Evolutionary conservation across 1,139 yeast species (phyloP), one percentile per base, ranked within the genome.

Genomic region (Taiozyma sp.): DNA sequence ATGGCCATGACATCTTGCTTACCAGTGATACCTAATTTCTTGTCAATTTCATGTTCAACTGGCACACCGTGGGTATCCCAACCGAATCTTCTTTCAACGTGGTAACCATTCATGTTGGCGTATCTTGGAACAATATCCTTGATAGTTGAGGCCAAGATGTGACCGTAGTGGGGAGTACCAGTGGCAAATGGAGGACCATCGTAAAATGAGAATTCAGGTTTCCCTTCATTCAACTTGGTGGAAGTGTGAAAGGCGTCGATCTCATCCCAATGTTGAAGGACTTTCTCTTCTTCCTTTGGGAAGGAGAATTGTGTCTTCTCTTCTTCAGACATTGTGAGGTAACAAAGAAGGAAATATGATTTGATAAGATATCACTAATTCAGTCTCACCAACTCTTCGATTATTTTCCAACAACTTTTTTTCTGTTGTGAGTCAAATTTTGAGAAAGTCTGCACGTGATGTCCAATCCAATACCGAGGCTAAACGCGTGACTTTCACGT

Each of bases 51-150:
- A 70, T 93, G 96, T 74, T 93, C 99, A 52, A 93, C 92, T 48
- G 99, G 99, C 61, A 93, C 83, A 52, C 99, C 99, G 70, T 93
- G 99, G 51, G 99, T 93, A 72, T 93, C 99, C 99, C 99, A 93
- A 55, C 99, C 99, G 60, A 95, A 93, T 66, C 98, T 82, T 74
- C 99, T 88, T 72, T 89, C 97, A 46, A 93, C 99, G 63, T 87
- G 89, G 71, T 82, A 87, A 19, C 99, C 99, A 61, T 88, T 92
- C 98, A 93, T 93, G 59, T 96, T 88, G 52, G 99, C 98, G 68
- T 91, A 93, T 69, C 99, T 83, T 52, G 99, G 99, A 54, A 93
- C 92, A 60, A 93, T 89, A 74, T 93, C 99, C 77, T 92, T 93
- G 63, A 91, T 89, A 52, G 99, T 93, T 42, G 98, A 92, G 4